Percentiles rank a stretch among this genome's conserved stretches.
phyloP scores from a whole-genome alignment of 2,329 filamentous ascomycete species.

The Coniella vitis region DNA sequence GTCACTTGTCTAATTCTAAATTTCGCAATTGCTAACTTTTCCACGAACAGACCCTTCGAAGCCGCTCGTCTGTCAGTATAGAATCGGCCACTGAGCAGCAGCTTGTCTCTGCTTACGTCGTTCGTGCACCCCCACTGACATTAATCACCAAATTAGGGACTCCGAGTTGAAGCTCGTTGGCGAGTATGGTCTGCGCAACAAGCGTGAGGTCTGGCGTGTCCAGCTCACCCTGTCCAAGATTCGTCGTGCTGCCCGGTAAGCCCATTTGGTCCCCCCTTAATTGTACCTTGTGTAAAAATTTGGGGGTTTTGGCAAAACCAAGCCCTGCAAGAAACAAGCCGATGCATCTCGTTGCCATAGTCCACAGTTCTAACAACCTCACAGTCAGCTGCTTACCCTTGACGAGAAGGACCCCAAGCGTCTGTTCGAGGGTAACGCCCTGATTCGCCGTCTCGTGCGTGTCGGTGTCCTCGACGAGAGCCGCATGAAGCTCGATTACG shows the following conservation, averaged over 20 bases:
- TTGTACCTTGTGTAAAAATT: too few relatives aligned
- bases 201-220: conserved; percentile 99
- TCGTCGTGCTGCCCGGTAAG: conserved; percentile 98
- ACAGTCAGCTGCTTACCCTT: conserved; percentile 97
- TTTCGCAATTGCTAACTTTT: conserved; percentile 7
- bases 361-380: conserved; percentile 17
- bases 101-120: conserved; percentile 98
- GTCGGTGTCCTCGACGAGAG: conserved; percentile 99
- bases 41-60: conserved; percentile 86
- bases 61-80: conserved; percentile 98
- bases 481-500: conserved; percentile 99
- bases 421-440: conserved; percentile 99
- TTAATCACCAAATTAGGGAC: conserved; percentile 63
- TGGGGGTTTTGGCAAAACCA: too few relatives aligned
- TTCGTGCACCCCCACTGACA: conserved; percentile 66
- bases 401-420: conserved; percentile 99
- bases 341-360: too few relatives aligned
- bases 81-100: conserved; percentile 92
- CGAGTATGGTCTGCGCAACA: conserved; percentile 99
- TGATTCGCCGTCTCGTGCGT: conserved; percentile 99
- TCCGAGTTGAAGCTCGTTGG: conserved; percentile 99
- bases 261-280: neutral
- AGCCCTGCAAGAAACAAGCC: too few relatives aligned
- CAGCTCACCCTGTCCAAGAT: conserved; percentile 99
- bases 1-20: neutral